These are phyloP conservation scores for Trypanosoma brucei DNA, from an alignment of 208 protist genomes.

Conservation along the genomic window DNA sequence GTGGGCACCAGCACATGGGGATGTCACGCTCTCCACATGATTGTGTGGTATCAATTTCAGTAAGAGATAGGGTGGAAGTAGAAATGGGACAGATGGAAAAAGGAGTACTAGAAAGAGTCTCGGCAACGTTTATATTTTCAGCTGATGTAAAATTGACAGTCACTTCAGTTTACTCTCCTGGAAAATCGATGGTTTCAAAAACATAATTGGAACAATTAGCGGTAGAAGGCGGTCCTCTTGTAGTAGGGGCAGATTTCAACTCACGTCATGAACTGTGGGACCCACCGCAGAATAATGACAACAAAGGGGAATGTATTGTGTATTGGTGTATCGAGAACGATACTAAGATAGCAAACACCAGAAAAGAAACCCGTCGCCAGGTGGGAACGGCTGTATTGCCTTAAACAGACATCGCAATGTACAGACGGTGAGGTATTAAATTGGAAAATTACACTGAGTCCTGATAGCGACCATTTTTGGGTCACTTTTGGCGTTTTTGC, in stretches of 20 bases:
- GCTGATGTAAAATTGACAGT: neutral
- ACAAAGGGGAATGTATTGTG: slow-evolving; percentile 3
- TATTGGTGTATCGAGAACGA: slow-evolving; percentile 11
- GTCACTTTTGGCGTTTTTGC: slow-evolving; percentile 4
- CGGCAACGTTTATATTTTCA: neutral
- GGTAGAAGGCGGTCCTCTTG: neutral
- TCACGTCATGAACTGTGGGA: slow-evolving; percentile 1
- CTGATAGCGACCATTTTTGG: slow-evolving; percentile 6
- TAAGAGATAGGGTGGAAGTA: slow-evolving; percentile 3
- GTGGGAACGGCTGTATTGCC: neutral
- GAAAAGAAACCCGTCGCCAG: neutral
- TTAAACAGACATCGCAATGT: slow-evolving; percentile 4
- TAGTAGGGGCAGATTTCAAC: slow-evolving; percentile 10
- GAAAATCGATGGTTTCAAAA: neutral
- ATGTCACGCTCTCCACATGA: slow-evolving; percentile 7
- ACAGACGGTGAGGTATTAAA: neutral
- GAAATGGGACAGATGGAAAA: neutral
- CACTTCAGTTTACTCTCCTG: slow-evolving; percentile 4
- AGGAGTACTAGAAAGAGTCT: neutral
- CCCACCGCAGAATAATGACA: neutral
- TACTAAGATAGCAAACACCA: neutral
- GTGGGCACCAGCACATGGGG: slow-evolving; percentile 11
- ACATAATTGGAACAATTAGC: neutral
- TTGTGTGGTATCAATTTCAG: slow-evolving; percentile 6
- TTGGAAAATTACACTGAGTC: neutral